A percentile compares a stretch with the other conserved stretches of the same genome.
Conservation (phyloP, 2,329 filamentous ascomycete species). For the Neonectria hederae region DNA sequence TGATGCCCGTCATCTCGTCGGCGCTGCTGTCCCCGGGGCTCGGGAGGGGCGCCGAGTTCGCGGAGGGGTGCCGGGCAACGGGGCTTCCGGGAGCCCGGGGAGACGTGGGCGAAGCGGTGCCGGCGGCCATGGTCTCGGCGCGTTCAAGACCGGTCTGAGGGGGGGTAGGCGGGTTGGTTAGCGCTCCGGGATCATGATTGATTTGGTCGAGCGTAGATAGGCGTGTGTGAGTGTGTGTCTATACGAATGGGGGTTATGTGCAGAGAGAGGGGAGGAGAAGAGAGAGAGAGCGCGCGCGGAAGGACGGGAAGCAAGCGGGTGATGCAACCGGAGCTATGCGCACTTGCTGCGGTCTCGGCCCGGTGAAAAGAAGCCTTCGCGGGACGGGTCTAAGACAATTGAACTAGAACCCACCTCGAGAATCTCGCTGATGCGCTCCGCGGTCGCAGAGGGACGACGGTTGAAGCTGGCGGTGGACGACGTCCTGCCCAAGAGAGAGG, state of each 20-base stretch:
- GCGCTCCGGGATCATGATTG: neutral
- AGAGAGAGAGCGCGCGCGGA: conserved; percentile 3
- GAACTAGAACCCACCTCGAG: conserved; percentile 53
- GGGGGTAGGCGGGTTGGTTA: conserved; percentile 18
- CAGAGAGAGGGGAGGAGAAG: too few species aligned
- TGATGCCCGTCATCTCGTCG: conserved; percentile 56
- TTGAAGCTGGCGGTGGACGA: conserved; percentile 33
- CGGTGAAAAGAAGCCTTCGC: too few species aligned
- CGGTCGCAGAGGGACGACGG: conserved; percentile 39
- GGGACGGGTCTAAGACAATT: conserved; percentile 3
- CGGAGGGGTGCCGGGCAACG: conserved; percentile 18
- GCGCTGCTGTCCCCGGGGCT: conserved; percentile 38
- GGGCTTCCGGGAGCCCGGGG: conserved; percentile 32
- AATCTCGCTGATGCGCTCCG: conserved; percentile 56
- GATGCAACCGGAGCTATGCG: neutral
- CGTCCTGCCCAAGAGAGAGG: conserved; percentile 22
- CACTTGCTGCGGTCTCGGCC: too few species aligned
- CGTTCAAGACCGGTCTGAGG: conserved; percentile 54
- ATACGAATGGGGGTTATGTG: too few species aligned
- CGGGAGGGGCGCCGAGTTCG: conserved; percentile 30
- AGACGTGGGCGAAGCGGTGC: conserved; percentile 31
- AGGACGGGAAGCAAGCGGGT: neutral
- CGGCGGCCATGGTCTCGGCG: conserved; percentile 52
- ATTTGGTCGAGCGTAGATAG: neutral
- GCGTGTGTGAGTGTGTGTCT: neutral